These are phyloP conservation scores for Nicotiana tabacum DNA, from an alignment of 257 asterid genomes.

Conservation along the genomic window DNA sequence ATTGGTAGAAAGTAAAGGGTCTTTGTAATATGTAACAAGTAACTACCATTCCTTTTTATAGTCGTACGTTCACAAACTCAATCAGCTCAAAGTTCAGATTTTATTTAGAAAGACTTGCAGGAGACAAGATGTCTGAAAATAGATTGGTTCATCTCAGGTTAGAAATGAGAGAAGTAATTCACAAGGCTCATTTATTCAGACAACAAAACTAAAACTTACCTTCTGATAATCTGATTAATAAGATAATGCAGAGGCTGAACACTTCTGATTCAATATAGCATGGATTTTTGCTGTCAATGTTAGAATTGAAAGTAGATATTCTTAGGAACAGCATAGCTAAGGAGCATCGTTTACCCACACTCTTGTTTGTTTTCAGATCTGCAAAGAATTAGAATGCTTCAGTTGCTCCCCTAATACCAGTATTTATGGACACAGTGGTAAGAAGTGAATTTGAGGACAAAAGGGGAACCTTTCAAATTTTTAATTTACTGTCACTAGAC, in stretches of 20 bases:
- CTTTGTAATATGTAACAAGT: background rate
- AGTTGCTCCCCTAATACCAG: background rate
- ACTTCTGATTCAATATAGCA: background rate
- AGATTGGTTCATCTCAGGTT: background rate
- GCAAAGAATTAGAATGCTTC: background rate
- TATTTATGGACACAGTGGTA: background rate
- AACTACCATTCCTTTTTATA: background rate
- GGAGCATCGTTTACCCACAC: background rate
- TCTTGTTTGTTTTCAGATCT: background rate
- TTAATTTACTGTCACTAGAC: background rate
- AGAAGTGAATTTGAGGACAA: background rate
- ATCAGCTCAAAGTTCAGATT: background rate
- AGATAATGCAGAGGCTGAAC: background rate
- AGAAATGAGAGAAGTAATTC: background rate
- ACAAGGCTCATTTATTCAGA: background rate
- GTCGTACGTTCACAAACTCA: background rate
- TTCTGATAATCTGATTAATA: background rate
- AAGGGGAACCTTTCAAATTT: background rate
- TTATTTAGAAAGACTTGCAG: background rate
- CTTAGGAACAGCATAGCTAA: background rate
- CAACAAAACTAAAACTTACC: background rate
- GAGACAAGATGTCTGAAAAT: background rate
- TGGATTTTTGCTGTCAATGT: background rate
- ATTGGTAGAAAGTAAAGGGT: no score
- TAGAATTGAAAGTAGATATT: background rate